Evolutionary conservation across 2,329 filamentous ascomycete genomes (phyloP).

Genomic region (Metarhizium brunneum): DNA sequence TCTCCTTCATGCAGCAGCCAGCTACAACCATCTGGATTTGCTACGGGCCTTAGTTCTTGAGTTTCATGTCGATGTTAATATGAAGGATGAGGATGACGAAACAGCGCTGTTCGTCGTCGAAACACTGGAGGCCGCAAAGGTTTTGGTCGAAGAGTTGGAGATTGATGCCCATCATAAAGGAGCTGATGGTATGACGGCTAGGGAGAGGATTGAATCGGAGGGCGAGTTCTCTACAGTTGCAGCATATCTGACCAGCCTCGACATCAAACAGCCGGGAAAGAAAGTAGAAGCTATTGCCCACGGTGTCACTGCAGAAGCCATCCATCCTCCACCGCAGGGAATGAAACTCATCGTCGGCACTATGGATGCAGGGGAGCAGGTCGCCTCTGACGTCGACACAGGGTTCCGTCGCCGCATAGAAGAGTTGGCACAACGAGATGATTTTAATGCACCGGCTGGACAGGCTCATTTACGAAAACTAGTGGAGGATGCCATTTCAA

Average conservation of each 20-base stretch:
- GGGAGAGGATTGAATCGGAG: constrained; percentile 71
- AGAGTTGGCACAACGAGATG: constrained; percentile 71
- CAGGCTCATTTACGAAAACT: constrained; percentile 72
- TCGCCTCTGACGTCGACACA: constrained; percentile 59
- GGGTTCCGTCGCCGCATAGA: constrained; percentile 83
- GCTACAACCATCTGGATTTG: constrained; percentile 80
- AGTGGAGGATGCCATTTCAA: constrained; percentile 70
- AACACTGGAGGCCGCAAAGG: constrained; percentile 65
- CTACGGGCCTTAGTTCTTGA: constrained; percentile 67
- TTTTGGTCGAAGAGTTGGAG: constrained; percentile 74
- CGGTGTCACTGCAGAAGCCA: constrained; percentile 23
- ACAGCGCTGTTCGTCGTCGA: constrained; percentile 94
- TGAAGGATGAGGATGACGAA: constrained; percentile 85
- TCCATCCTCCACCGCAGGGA: constrained; percentile 63
- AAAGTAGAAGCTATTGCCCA: constrained; percentile 20
- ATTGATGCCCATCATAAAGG: constrained; percentile 59
- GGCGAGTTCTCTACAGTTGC: constrained; percentile 69
- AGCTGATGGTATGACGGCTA: constrained; percentile 67
- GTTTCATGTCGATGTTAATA: constrained; percentile 68
- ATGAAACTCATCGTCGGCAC: constrained; percentile 70
- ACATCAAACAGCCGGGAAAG: constrained; percentile 15
- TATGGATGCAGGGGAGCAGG: constrained; percentile 53
- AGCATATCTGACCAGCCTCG: constrained; percentile 50
- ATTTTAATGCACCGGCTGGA: constrained; percentile 73
- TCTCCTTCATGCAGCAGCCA: constrained; percentile 83